Conservation (phyloP, 2,329 filamentous ascomycete genomes). For the Bipolaris cookei region DNA sequence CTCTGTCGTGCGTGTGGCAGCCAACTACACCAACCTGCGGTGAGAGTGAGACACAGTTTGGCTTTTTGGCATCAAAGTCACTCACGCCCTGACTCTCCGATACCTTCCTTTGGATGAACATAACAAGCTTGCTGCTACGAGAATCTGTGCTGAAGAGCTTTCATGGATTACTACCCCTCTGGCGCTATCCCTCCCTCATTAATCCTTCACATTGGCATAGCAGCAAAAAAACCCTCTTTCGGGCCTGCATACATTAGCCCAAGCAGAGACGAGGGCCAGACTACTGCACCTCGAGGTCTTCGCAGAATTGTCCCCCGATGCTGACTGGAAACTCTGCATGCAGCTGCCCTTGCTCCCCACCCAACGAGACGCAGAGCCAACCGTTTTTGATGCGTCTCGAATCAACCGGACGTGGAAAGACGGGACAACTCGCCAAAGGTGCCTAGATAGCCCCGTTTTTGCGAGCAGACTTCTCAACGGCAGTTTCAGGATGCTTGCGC, state of each 20-base stretch:
- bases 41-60: slow-evolving; percentile 29
- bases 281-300: slow-evolving; percentile 33
- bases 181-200: slow-evolving; percentile 8
- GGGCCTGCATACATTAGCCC: slow-evolving; percentile 39
- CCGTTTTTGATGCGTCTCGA: slow-evolving; percentile 22
- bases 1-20: slow-evolving; percentile 24
- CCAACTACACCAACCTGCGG: slow-evolving; percentile 33
- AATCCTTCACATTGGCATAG: slow-evolving; percentile 12
- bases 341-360: slow-evolving; percentile 6
- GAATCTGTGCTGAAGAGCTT: not conserved
- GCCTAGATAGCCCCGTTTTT: not conserved
- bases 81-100: slow-evolving; percentile 1
- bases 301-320: slow-evolving; percentile 26
- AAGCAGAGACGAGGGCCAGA: slow-evolving; percentile 24
- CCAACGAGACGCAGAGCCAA: slow-evolving; percentile 22
- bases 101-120: not conserved
- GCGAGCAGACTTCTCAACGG: slow-evolving; percentile 3
- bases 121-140: not conserved
- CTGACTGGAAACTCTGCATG: slow-evolving; percentile 22
- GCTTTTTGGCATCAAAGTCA: slow-evolving; percentile 17
- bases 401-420: slow-evolving; percentile 1
- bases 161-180: not conserved
- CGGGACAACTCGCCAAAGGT: slow-evolving; percentile 10
- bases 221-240: slow-evolving; percentile 21
- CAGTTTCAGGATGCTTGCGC: not conserved